phyloP scores from a whole-genome alignment of 345 rosid species.

The Laguncularia racemosa region DNA sequence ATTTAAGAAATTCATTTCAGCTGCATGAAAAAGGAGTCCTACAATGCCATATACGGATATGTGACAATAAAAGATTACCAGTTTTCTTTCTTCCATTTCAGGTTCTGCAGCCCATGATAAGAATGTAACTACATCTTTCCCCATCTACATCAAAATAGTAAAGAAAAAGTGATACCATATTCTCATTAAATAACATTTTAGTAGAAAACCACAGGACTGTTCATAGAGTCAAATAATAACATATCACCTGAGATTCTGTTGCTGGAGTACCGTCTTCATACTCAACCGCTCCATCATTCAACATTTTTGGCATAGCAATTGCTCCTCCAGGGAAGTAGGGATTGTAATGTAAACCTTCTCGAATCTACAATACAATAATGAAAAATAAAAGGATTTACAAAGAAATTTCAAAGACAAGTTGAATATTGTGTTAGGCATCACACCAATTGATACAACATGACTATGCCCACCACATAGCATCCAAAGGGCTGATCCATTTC shows the following conservation, averaged over 20 bases:
- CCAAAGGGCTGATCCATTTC: too few species aligned
- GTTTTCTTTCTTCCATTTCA: conserved; percentile 98
- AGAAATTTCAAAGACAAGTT: neutral
- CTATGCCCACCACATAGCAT: too few species aligned
- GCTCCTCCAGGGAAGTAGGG: conserved; percentile 99
- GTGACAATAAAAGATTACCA: conserved; percentile 36
- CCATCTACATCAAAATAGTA: conserved; percentile 56
- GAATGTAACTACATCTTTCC: conserved; percentile 92
- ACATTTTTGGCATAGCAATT: conserved; percentile 99
- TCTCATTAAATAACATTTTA: too few species aligned
- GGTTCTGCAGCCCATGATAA: conserved; percentile 99
- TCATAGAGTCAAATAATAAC: too few species aligned
- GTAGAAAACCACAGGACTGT: too few species aligned
- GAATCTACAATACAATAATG: conserved; percentile 38
- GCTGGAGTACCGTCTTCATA: conserved; percentile 99
- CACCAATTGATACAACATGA: too few species aligned
- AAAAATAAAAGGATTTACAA: neutral
- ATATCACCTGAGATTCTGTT: conserved; percentile 86
- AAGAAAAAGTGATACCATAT: neutral
- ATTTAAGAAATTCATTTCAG: conserved; percentile 3
- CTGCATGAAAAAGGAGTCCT: neutral
- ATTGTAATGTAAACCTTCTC: conserved; percentile 91
- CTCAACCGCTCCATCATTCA: conserved; percentile 92
- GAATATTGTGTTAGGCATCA: too few species aligned
- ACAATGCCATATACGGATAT: neutral